phyloP scores from a whole-genome alignment of 495 filamentous ascomycete genomes.

The Apodospora peruviana region DNA sequence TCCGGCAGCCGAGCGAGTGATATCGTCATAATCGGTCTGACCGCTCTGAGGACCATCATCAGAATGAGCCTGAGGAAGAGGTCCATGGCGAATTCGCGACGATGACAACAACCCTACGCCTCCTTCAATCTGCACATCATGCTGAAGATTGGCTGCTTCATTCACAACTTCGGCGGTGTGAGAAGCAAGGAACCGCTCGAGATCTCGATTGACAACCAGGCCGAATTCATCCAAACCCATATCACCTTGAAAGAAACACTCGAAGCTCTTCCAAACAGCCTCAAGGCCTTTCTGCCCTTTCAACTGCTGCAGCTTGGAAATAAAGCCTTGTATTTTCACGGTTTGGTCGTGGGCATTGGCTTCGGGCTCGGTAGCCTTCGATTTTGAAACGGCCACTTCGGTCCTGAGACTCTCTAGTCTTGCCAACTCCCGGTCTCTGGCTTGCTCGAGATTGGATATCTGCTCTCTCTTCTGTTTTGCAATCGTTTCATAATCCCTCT shows the following conservation, averaged over 20 bases:
- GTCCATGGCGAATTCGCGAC: no score
- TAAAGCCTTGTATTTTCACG: not conserved
- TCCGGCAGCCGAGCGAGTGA: no score
- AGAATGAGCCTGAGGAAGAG: not conserved
- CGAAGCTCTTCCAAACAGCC: not conserved
- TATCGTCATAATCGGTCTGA: no score
- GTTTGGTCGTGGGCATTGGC: not conserved
- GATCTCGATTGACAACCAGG: not conserved
- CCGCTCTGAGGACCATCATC: not conserved
- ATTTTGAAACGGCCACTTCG: not conserved
- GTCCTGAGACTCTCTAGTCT: not conserved
- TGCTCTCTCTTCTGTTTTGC: slow-evolving; percentile 3
- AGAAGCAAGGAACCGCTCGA: not conserved
- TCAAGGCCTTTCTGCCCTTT: not conserved
- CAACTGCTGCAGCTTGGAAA: not conserved
- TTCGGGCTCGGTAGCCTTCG: not conserved
- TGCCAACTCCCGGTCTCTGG: not conserved
- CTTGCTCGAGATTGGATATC: no score
- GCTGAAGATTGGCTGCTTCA: no score
- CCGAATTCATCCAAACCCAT: not conserved
- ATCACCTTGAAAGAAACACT: not conserved
- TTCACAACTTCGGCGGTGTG: not conserved
- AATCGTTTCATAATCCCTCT: not conserved
- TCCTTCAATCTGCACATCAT: no score
- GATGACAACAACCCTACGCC: no score